Base-by-base conservation (phyloP, 148 eudicot species). In the Pharnaceum exiguum region DNA sequence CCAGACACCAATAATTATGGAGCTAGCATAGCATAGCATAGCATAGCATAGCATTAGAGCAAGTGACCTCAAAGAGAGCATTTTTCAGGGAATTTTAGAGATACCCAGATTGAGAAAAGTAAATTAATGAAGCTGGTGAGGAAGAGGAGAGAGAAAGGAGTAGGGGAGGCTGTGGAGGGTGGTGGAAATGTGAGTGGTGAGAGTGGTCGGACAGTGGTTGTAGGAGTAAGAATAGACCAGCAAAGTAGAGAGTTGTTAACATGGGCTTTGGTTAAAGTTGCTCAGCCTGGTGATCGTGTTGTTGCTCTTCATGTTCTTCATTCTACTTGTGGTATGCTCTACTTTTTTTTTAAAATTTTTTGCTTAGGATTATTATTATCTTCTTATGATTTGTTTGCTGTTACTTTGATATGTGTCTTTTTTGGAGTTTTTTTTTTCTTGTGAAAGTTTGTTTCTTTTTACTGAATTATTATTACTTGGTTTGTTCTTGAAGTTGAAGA, bases 201-300 rank as follows among this genome's bases (percentile, higher is more conserved):
- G 25, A 31, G 19, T 48, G 62, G 71, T 25, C 63, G 59, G 51
- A 56, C 63, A 59, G 72, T 80, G 59, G 36, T 77, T 11, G 81
- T 77, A 0, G 85, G 74, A 5, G 75, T 77, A 15, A 73, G 68
- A 15, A 26, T 80, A 23, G 79, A 80, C 71, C 68, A 54, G 57
- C 66, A 74, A 54, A 80, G 85, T 30, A 70, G 72, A 30, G 79
- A 71, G 37, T 60, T 80, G 9, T 67, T 80, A 8, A 80, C 79
- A 9, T 80, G 85, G 84, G 68, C 81, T 4, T 59, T 77, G 0
- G 77, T 80, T 40, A 80, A 80, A 25, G 57, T 74, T 42, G 85
- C 85, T 67, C 63, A 65, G 6, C 73, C 85, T 30, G 85, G 85
- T 29, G 85, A 80, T 65, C 79, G 62, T 19, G 74, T 80, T 25